Percentiles rank a stretch among this genome's conserved stretches.
These are phyloP conservation scores for Primulina eburnea DNA, from an alignment of 257 asterid species.

Conservation along the genomic window DNA sequence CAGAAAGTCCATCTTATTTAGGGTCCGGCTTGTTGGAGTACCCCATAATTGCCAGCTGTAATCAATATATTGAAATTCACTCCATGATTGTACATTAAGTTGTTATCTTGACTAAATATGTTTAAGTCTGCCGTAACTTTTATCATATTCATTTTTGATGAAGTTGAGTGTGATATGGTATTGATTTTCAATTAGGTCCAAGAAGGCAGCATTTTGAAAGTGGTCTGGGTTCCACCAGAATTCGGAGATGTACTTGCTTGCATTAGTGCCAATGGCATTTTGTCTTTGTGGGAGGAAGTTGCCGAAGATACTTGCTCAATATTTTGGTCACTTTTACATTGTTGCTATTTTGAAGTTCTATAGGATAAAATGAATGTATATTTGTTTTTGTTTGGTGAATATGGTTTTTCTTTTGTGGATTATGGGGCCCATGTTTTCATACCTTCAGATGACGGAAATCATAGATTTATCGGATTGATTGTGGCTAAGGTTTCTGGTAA, in stretches of 20 bases:
- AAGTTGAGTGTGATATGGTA: background rate
- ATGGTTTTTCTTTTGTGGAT: conserved; percentile 10
- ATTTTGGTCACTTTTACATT: conserved; percentile 9
- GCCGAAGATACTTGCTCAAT: conserved; percentile 43
- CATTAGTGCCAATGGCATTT: conserved; percentile 57
- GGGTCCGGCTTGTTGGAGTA: background rate
- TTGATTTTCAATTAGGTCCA: conserved; percentile 29
- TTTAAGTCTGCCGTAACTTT: background rate
- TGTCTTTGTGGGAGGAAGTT: conserved; percentile 83
- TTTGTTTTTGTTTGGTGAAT: conserved; percentile 12
- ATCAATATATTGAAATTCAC: background rate
- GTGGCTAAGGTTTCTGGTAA: background rate
- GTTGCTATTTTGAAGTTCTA: background rate
- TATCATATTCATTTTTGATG: background rate
- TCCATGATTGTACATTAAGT: background rate
- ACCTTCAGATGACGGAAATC: conserved; percentile 17
- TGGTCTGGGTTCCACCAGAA: conserved; percentile 50
- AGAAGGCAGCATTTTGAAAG: conserved; percentile 36
- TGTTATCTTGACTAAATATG: background rate
- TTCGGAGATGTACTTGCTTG: conserved; percentile 56
- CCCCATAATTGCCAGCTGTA: background rate
- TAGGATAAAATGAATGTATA: background rate
- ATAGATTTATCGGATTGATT: conserved; percentile 1
- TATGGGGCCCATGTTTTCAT: conserved; percentile 15
- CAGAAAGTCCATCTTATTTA: too few relatives aligned